Evolutionary conservation across 225 moss, liverwort and hornwort genomes (phyloP), one percentile per base, ranked within the genome.

Genomic region (Asterella californica): DNA sequence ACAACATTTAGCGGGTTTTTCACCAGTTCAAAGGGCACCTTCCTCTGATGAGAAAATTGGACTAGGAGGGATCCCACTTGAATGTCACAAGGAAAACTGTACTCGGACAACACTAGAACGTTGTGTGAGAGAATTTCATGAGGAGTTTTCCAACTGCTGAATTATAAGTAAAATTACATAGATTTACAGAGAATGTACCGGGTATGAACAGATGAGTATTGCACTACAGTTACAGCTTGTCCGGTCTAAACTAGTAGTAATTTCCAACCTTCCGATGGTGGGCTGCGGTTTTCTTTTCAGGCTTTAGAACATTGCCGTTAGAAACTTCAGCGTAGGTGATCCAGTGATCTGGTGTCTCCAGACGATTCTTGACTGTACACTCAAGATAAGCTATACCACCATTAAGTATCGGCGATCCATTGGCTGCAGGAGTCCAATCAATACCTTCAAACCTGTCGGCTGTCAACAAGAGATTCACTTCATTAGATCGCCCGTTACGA

Each of bases 401-500:
- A 1, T 83, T 82, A 74, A 97, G 81, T 70, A 97, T 82, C 10
- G 96, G 96, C 70, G 90, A 86, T 64, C 96, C 94, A 37, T 94
- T 97, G 59, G 81, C 38, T 37, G 83, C 96, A 1, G 84, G 0
- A 15, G 88, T 85, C 90, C 88, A 89, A 0, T 90, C 86, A 4
- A 97, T 88, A 74, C 96, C 96, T 85, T 93, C 91, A 80, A 97
- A 97, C 52, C 96, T 90, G 84, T 97, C 96, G 38, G 96, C 96
- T 93, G 90, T 71, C 71, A 25, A 49, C 36, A 79, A 24, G 76
- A 46, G 30, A n/a, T 67, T 17, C 27, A 48, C 22, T 45, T 45
- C 42, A 30, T 32, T 18, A 37, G 17, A 42, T n/a, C n/a, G 63
- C 15, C 4, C n/a, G n/a, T 64, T 48, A 47, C 52, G 30, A 78